Evolutionary conservation across 176 grass and related monocot genomes (phyloP).

Genomic region (Avena eriantha): DNA sequence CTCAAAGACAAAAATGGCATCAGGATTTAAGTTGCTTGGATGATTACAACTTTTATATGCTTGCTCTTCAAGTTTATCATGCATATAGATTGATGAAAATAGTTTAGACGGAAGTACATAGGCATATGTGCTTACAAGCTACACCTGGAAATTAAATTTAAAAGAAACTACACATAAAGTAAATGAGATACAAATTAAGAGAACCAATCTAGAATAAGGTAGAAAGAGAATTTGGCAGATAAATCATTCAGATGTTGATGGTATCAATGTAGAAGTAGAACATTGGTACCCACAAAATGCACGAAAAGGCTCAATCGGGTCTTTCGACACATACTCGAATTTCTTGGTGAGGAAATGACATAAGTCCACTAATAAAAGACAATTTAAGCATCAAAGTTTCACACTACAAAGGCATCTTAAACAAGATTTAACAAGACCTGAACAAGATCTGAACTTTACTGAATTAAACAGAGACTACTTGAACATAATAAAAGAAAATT

Average conservation of each 20-base stretch:
- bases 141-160: neutral
- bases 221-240: neutral
- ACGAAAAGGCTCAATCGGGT: neutral
- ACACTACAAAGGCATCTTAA: no score
- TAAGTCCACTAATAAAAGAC: no score
- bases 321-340: no score
- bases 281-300: constrained; percentile 11
- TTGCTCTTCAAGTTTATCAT: neutral
- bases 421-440: no score
- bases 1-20: neutral
- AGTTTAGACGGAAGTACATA: neutral
- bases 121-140: neutral
- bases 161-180: neutral
- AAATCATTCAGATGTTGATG: neutral
- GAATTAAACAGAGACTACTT: no score
- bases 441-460: no score
- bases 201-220: neutral
- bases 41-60: neutral
- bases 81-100: neutral
- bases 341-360: no score
- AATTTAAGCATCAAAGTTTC: no score
- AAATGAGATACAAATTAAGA: neutral
- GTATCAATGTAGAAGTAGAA: neutral
- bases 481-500: no score
- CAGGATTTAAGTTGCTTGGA: neutral